phyloP scores from a whole-genome alignment of 805 yeast genomes.

The Starmera pachycereana region DNA sequence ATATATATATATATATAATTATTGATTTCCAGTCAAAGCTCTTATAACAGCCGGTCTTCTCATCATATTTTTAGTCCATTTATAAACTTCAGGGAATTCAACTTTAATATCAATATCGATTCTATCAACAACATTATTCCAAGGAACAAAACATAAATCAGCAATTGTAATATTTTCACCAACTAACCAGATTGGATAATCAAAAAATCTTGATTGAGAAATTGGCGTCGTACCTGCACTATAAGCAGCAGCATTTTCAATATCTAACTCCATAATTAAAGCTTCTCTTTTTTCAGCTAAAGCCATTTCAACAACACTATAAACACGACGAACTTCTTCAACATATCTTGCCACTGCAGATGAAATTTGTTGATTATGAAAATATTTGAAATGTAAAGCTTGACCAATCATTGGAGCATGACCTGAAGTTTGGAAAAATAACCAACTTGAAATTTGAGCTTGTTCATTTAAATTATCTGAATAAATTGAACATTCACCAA shows the following conservation, averaged over 20 bases:
- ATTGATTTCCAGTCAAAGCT: slow-evolving; percentile 66
- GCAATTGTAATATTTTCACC: slow-evolving; percentile 81
- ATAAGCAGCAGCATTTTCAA: slow-evolving; percentile 80
- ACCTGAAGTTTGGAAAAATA: slow-evolving; percentile 91
- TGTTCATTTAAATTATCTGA: slow-evolving; percentile 70
- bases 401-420: slow-evolving; percentile 99
- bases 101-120: slow-evolving; percentile 80
- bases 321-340: slow-evolving; percentile 87
- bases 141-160: slow-evolving; percentile 86
- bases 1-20: neutral
- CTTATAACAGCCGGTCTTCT: slow-evolving; percentile 84
- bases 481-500: slow-evolving; percentile 70
- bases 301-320: slow-evolving; percentile 92
- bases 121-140: slow-evolving; percentile 93
- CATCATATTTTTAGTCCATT: slow-evolving; percentile 95
- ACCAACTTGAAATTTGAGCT: slow-evolving; percentile 78
- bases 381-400: slow-evolving; percentile 86
- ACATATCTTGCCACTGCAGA: slow-evolving; percentile 86
- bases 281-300: slow-evolving; percentile 89
- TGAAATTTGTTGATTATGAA: slow-evolving; percentile 78
- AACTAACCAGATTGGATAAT: slow-evolving; percentile 91
- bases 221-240: slow-evolving; percentile 83
- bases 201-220: slow-evolving; percentile 77
- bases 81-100: slow-evolving; percentile 91
- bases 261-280: slow-evolving; percentile 77